Evolutionary conservation across 2,329 filamentous ascomycete genomes (phyloP).

Genomic region (Lasiodiplodia sp.): DNA sequence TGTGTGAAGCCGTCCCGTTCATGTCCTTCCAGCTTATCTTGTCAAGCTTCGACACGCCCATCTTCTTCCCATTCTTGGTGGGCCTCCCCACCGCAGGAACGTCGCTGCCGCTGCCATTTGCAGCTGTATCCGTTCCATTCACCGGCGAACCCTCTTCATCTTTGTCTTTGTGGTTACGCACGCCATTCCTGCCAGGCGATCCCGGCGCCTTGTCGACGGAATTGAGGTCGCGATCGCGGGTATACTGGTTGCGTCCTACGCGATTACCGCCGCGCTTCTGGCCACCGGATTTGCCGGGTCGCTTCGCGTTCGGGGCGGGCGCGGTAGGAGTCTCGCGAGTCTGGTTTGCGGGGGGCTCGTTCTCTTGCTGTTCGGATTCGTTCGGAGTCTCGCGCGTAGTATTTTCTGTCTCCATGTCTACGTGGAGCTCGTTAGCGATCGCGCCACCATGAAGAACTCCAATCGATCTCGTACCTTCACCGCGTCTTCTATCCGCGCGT

Average conservation of each 20-base stretch:
- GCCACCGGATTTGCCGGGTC: slow-evolving; percentile 14
- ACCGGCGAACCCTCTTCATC: slow-evolving; percentile 24
- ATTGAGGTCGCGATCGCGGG: slow-evolving; percentile 37
- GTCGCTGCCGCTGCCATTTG: slow-evolving; percentile 52
- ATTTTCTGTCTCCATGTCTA: slow-evolving; percentile 38
- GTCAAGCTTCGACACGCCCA: slow-evolving; percentile 55
- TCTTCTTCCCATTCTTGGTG: slow-evolving; percentile 49
- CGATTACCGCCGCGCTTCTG: slow-evolving; percentile 31
- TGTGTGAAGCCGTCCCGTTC: slow-evolving; percentile 81
- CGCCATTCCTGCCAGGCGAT: slow-evolving; percentile 17
- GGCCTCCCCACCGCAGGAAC: slow-evolving; percentile 22
- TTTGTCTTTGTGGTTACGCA: slow-evolving; percentile 19
- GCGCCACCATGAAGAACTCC: background rate
- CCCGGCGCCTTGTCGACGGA: slow-evolving; percentile 22
- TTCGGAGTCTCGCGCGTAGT: slow-evolving; percentile 41
- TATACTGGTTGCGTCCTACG: slow-evolving; percentile 49
- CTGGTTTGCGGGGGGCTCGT: slow-evolving; percentile 1
- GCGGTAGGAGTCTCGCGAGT: slow-evolving; percentile 28
- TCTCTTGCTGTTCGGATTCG: slow-evolving; percentile 40
- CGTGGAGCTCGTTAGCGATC: slow-evolving; percentile 35
- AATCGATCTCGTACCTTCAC: slow-evolving; percentile 67
- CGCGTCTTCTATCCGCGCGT: slow-evolving; percentile 79
- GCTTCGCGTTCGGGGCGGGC: slow-evolving; percentile 14
- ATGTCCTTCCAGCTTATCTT: slow-evolving; percentile 84
- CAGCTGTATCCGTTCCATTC: slow-evolving; percentile 39